Base-by-base conservation (phyloP, 768 basidiomycete genomes). In the Tylopilus plumbeoviolaceoides region DNA sequence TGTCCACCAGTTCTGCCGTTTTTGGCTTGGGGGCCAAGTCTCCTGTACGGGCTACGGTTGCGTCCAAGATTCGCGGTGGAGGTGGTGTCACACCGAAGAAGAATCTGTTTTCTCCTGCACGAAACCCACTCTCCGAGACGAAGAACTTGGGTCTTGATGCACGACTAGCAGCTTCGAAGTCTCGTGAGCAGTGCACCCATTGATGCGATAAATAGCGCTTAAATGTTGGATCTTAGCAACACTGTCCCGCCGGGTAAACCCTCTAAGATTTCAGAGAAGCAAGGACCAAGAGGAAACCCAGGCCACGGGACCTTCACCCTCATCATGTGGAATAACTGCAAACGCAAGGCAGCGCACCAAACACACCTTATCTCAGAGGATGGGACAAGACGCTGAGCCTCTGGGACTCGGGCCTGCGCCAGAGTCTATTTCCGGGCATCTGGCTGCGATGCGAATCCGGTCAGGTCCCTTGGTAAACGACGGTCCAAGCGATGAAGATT, bases 401-500 rank as follows among this genome's bases (percentile, higher is more conserved):
- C 31, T 66, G 21, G 57, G 58, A 21, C 56, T 58, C 15, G 64
- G 64, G 21, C 33, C 57, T 23, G 58, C 50, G 9, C 62, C 65
- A 0, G 63, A 67, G 39, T 69, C 66, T 20, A 67, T 67, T 33
- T 67, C 66, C 1, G 63, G 57, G 9, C 67, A 67, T 48, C 18
- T 68, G 23, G 67, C 59, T 35, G 41, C 58, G 17, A 59, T 58
- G 43, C 63, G 23, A 48, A 50, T 57, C 27, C 50, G 48, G 25
- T 61, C 67, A 31, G 47, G 57, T 50, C 54, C 65, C 10, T 46
- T 18, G 7, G 31, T 35, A 23, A 35, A 53, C 28, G 39, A n/a
- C 4, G 44, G 17, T 2, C 12, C 40, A 18, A 47, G 41, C 35
- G 47, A 56, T n/a, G 44, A 50, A 43, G 44, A 20, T 21, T 18